phyloP scores from a whole-genome alignment of 2,329 filamentous ascomycete genomes.

The Curvularia sp. region DNA sequence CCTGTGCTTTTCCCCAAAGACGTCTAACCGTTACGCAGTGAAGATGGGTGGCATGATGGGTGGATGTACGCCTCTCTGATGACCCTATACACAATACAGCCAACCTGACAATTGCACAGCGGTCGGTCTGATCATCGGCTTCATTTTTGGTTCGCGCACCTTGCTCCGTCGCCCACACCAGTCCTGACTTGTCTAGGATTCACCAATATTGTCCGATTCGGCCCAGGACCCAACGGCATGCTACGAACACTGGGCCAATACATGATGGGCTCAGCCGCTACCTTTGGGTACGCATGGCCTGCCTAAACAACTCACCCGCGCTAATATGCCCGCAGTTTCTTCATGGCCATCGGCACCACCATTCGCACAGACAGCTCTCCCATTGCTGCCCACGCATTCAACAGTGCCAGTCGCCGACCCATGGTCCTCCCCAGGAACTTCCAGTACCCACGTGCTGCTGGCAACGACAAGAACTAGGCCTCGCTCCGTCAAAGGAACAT shows the following conservation, averaged over 20 bases:
- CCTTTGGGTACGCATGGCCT: conserved; percentile 76
- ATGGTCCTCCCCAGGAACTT: conserved; percentile 65
- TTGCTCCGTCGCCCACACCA: neutral
- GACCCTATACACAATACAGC: neutral
- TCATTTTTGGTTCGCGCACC: conserved; percentile 80
- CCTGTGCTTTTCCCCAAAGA: conserved; percentile 23
- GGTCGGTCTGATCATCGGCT: conserved; percentile 94
- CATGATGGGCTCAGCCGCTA: conserved; percentile 93
- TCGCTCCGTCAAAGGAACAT: neutral
- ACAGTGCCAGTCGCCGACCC: conserved; percentile 71
- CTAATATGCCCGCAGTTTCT: conserved; percentile 68
- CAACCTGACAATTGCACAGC: conserved; percentile 61
- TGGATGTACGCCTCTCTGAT: conserved; percentile 72
- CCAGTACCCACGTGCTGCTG: conserved; percentile 35
- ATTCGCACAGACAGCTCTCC: conserved; percentile 90
- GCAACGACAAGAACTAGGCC: conserved; percentile 41
- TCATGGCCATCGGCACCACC: conserved; percentile 98
- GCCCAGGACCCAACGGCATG: conserved; percentile 90
- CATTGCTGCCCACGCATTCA: conserved; percentile 76
- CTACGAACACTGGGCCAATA: conserved; percentile 95
- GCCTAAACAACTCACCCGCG: neutral
- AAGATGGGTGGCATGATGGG: conserved; percentile 99
- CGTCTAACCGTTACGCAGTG: conserved; percentile 62
- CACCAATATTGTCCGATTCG: conserved; percentile 94
- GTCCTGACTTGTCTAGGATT: conserved; percentile 66